A percentile compares a stretch with the other conserved stretches of the same genome.
phyloP scores from a whole-genome alignment of 148 eudicot genomes.

The Selenicereus undatus region DNA sequence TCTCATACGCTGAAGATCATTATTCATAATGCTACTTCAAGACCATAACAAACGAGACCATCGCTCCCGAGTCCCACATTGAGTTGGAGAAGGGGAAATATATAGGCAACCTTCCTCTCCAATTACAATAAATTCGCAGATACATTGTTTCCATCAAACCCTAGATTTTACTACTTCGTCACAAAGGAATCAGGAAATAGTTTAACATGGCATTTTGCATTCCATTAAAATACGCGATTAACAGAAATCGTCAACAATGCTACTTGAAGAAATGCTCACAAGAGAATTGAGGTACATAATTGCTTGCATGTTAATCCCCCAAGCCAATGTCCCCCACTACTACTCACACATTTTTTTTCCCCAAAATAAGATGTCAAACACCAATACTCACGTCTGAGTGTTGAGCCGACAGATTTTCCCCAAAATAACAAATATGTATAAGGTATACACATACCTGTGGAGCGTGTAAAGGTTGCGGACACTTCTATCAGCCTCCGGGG shows the following conservation, averaged over 20 bases:
- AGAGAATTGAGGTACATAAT: neutral
- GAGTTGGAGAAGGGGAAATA: neutral
- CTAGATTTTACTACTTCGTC: neutral
- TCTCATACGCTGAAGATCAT: neutral
- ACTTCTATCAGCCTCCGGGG: conserved; percentile 86
- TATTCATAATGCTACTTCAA: neutral
- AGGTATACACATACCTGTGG: conserved; percentile 56
- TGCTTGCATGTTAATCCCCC: neutral
- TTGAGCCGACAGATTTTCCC: neutral
- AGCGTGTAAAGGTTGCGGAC: conserved; percentile 84
- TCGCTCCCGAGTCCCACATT: neutral
- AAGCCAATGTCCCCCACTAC: neutral
- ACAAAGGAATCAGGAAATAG: neutral
- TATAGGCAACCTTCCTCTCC: neutral
- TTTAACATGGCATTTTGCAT: neutral
- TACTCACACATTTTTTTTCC: neutral
- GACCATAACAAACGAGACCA: neutral
- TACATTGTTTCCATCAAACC: neutral
- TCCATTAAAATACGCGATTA: too few relatives aligned
- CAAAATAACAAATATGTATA: conserved; percentile 1
- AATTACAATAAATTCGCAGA: neutral
- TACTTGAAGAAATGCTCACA: neutral
- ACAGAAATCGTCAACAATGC: neutral
- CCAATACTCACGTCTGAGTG: neutral
- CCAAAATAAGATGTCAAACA: neutral